Conservation (phyloP, 495 filamentous ascomycete genomes). For the Annulohypoxylon stygium region DNA sequence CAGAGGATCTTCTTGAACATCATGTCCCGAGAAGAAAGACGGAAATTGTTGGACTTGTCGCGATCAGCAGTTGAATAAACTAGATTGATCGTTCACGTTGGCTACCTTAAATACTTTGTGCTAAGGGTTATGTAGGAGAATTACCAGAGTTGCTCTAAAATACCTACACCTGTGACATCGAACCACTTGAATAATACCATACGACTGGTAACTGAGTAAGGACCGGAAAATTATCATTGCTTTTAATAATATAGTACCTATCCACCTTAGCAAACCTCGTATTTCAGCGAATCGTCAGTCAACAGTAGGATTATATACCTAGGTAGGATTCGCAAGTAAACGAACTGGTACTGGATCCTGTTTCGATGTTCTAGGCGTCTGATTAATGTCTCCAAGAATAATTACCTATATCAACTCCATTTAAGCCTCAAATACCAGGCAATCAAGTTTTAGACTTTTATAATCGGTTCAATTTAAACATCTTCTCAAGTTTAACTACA, state of each 20-base stretch:
- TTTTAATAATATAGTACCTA: background rate
- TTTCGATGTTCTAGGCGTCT: background rate
- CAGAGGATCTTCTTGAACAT: slow-evolving; percentile 31
- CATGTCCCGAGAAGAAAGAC: background rate
- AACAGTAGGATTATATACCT: background rate
- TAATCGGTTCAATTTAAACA: background rate
- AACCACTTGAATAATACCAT: background rate
- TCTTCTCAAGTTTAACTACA: background rate
- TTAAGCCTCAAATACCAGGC: background rate
- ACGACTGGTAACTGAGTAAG: background rate
- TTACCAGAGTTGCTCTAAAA: background rate
- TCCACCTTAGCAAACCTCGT: slow-evolving; percentile 34
- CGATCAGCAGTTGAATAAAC: background rate
- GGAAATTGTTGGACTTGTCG: background rate
- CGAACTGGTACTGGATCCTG: background rate
- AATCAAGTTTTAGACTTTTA: too few species aligned
- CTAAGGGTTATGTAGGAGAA: background rate
- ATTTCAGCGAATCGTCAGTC: slow-evolving; percentile 24
- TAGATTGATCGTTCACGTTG: background rate
- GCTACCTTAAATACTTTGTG: background rate
- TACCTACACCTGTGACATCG: slow-evolving; percentile 16
- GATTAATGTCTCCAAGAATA: background rate
- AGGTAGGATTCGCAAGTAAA: slow-evolving; percentile 17
- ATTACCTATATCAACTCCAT: background rate
- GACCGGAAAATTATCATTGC: slow-evolving; percentile 1